A percentile compares a stretch with the other conserved stretches of the same genome.
phyloP scores from a whole-genome alignment of 1,139 yeast genomes.

The Sugiyamaella japonica region DNA sequence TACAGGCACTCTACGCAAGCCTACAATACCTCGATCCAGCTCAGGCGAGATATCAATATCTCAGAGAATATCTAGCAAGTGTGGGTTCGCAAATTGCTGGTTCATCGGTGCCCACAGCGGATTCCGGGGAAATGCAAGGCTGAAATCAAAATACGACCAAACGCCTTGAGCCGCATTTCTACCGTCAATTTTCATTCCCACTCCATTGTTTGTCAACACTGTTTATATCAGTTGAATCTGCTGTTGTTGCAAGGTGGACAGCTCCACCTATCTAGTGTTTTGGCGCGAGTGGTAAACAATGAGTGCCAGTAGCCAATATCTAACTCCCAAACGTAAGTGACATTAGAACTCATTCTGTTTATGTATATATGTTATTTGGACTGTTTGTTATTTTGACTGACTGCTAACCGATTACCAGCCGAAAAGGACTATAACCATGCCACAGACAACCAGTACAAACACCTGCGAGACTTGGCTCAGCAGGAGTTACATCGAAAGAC shows the following conservation, averaged over 20 bases:
- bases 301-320: slow-evolving; percentile 12
- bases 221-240: too few species aligned
- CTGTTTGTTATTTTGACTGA: too few species aligned
- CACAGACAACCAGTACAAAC: slow-evolving; percentile 51
- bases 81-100: not conserved
- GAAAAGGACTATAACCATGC: slow-evolving; percentile 43
- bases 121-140: slow-evolving; percentile 3
- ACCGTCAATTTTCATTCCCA: not conserved
- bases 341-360: not conserved
- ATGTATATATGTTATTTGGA: not conserved
- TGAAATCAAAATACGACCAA: not conserved
- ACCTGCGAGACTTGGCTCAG: slow-evolving; percentile 67
- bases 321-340: slow-evolving; percentile 25
- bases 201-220: not conserved
- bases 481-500: slow-evolving; percentile 59
- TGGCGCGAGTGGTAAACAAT: not conserved
- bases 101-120: not conserved
- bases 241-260: too few species aligned
- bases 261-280: not conserved
- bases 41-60: slow-evolving; percentile 23
- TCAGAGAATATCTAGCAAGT: slow-evolving; percentile 1
- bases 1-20: slow-evolving; percentile 19
- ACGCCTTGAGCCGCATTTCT: not conserved
- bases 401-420: not conserved
- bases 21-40: slow-evolving; percentile 32